Evolutionary conservation across 2,329 filamentous ascomycete genomes (phyloP), one percentile per base, ranked within the genome.

Genomic region (Pseudogymnoascus sp.): DNA sequence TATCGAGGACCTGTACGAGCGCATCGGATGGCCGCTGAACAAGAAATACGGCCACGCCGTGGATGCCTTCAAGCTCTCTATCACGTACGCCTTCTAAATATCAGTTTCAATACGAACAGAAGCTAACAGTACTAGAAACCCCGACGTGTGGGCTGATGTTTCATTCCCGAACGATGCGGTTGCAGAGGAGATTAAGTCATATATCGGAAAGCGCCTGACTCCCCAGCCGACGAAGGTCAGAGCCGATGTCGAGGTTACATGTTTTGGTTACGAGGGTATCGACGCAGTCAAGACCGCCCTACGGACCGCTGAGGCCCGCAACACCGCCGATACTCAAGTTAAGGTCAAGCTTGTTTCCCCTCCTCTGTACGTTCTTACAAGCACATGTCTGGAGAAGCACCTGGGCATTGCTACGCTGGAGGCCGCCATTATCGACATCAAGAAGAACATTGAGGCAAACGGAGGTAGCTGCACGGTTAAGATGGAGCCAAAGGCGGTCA

Each of bases 401-500:
- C 80, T 87, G 60, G 94, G 94, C 64, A 96, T 99, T 71, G 80
- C 86, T 65, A 85, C 88, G 66, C 80, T 99, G 69, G 91, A 96
- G 76, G 88, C 91, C 72, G 91, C 94, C 16, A 99, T 99, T 70
- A 82, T 89, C 71, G 90, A 92, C 70, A 92, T 99, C 71, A 84
- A 89, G 70, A 83, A 80, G 72, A 92, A 83, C 75, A 99, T 99
- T 74, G 85, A 87, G 73, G 81, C 77, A 52, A 84, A 89, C 0
- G 90, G 90, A 61, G 94, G 94, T 65, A 86, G 85, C 73, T 89
- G 93, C 72, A 83, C 88, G 45, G 89, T 97, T 70, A 96, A 95
- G 86, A 99, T 99, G 94, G 92, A 94, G 72, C 94, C 94, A 69
- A 97, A 97, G 86, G 94, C 95, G 4, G 94, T 99, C 66, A 99